These are phyloP conservation scores for Nicotiana attenuata DNA, from an alignment of 257 asterid species.

Conservation along the genomic window DNA sequence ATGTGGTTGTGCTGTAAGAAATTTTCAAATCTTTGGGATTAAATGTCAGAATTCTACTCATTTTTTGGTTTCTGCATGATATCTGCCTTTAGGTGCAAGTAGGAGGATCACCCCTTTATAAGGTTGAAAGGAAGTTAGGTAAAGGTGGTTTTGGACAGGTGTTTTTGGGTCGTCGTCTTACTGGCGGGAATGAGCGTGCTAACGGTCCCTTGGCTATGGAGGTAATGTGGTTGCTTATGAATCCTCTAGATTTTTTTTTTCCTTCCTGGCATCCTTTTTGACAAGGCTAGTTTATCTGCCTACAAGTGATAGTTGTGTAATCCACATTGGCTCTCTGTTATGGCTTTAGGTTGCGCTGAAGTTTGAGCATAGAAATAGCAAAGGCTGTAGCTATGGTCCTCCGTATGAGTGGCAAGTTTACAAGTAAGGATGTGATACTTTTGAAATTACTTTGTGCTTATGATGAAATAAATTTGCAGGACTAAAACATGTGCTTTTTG, in stretches of 20 bases:
- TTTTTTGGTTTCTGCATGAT: background rate
- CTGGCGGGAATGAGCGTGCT: slow-evolving; percentile 25
- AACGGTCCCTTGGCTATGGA: slow-evolving; percentile 32
- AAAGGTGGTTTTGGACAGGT: slow-evolving; percentile 53
- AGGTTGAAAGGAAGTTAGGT: slow-evolving; percentile 44
- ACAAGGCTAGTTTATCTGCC: background rate
- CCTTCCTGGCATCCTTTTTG: background rate
- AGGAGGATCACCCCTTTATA: slow-evolving; percentile 38
- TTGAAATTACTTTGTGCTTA: background rate
- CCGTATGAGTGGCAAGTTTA: slow-evolving; percentile 47
- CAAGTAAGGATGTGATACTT: slow-evolving; percentile 28
- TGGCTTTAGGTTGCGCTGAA: slow-evolving; percentile 37
- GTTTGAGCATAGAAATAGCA: slow-evolving; percentile 46
- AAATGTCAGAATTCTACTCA: background rate
- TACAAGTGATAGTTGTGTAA: background rate
- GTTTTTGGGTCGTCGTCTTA: slow-evolving; percentile 37
- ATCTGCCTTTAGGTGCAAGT: slow-evolving; percentile 38
- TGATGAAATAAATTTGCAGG: background rate
- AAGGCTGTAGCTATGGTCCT: slow-evolving; percentile 49
- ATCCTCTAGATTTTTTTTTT: background rate
- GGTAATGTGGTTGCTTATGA: slow-evolving; percentile 12
- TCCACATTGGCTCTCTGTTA: background rate
- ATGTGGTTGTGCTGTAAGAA: background rate
- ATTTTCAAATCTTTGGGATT: background rate
- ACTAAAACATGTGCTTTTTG: background rate